phyloP scores from a whole-genome alignment of 2,329 filamentous ascomycete genomes.

The Beauveria bassiana region DNA sequence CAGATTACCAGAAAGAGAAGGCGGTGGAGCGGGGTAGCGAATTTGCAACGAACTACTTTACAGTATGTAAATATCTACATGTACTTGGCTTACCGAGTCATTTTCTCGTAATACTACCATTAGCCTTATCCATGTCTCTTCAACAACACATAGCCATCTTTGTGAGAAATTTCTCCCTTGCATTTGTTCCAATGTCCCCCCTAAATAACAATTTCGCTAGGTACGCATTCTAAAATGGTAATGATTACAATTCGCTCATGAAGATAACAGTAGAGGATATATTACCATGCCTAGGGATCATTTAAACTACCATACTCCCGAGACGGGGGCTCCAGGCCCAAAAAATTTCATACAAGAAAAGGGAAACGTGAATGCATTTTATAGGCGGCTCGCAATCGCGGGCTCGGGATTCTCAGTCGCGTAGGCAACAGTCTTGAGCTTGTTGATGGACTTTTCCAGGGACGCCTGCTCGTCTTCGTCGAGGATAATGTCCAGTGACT shows the following conservation, averaged over 20 bases:
- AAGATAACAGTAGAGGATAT: constrained; percentile 9
- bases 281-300: constrained; percentile 8
- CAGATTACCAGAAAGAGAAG: too few species aligned
- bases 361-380: not conserved
- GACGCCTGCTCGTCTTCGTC: constrained; percentile 12
- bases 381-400: constrained; percentile 3
- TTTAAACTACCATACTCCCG: constrained; percentile 8
- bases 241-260: not conserved
- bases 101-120: too few species aligned
- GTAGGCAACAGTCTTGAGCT: constrained; percentile 10
- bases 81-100: too few species aligned
- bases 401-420: constrained; percentile 10
- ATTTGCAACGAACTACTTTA: too few species aligned
- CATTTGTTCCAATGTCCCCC: not conserved
- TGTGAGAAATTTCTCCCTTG: not conserved
- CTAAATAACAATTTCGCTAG: too few species aligned
- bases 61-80: too few species aligned
- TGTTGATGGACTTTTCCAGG: constrained; percentile 9
- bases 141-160: too few species aligned
- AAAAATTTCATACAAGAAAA: not conserved
- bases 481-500: constrained; percentile 4
- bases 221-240: too few species aligned
- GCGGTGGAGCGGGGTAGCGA: too few species aligned
- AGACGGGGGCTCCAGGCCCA: not conserved
- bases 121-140: too few species aligned